phyloP scores from a whole-genome alignment of 2,329 filamentous ascomycete genomes.

The Leptographium wingfieldii region DNA sequence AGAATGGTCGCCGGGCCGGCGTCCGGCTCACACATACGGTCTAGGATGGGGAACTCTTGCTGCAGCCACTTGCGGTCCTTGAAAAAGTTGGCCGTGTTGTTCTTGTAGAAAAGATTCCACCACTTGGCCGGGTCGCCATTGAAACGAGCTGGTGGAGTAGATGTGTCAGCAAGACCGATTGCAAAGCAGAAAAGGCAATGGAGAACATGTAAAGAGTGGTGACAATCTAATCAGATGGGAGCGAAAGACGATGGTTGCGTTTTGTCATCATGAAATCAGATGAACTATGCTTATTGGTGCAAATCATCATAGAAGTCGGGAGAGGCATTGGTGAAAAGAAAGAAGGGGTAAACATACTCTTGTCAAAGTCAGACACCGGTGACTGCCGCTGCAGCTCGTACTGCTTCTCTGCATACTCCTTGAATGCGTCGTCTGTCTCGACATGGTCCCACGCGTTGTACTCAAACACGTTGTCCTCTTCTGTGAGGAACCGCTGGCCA shows the following conservation, averaged over 20 bases:
- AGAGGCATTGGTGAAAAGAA: background rate
- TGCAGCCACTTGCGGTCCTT: slow-evolving; percentile 96
- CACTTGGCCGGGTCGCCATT: slow-evolving; percentile 84
- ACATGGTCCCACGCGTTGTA: slow-evolving; percentile 99
- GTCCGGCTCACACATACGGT: slow-evolving; percentile 56
- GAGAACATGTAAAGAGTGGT: slow-evolving; percentile 6
- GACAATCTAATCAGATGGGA: slow-evolving; percentile 49
- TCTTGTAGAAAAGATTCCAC: slow-evolving; percentile 98
- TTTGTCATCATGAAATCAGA: slow-evolving; percentile 55
- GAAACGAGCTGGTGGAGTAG: slow-evolving; percentile 50
- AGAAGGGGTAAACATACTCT: slow-evolving; percentile 41
- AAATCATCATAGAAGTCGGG: slow-evolving; percentile 27
- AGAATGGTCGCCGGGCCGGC: slow-evolving; percentile 61
- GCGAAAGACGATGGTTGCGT: slow-evolving; percentile 53
- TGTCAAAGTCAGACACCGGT: slow-evolving; percentile 89
- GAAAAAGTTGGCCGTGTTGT: slow-evolving; percentile 96
- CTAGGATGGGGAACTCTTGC: slow-evolving; percentile 89
- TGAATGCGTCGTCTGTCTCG: slow-evolving; percentile 79
- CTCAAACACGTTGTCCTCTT: slow-evolving; percentile 83
- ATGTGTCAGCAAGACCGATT: slow-evolving; percentile 1
- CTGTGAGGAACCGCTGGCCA: slow-evolving; percentile 71
- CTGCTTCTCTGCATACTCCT: slow-evolving; percentile 73
- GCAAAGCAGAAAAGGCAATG: slow-evolving; percentile 1
- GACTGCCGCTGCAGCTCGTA: slow-evolving; percentile 72
- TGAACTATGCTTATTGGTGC: slow-evolving; percentile 56